Base-by-base conservation (phyloP, 768 basidiomycete genomes). In the Naganishia vishniacii region DNA sequence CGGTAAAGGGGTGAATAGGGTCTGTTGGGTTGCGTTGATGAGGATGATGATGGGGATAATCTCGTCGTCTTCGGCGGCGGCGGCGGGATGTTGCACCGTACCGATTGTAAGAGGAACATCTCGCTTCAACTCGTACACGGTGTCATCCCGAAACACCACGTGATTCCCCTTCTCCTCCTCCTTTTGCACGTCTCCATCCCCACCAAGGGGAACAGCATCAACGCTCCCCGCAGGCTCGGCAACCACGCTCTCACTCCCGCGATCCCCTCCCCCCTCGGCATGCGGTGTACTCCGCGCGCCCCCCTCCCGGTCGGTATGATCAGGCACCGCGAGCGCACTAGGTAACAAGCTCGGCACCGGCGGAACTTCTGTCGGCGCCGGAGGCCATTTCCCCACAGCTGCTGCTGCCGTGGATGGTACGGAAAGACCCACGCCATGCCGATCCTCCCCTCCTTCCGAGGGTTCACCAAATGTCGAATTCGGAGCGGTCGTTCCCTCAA, bases 301-400 rank as follows among this genome's bases (percentile, higher is more conserved):
- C 28, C 37, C 37, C n/a, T 40, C 53, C 23, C 18, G 7, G n/a
- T 18, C 23, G 20, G 11, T 34, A 26, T 12, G 34, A 45, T 28
- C 20, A 32, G 63, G 63, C 20, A 64, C 42, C 0, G 45, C 42
- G 4, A 32, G 41, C 16, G 56, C 63, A 26, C 32, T 44, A 9
- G 53, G 53, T 13, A 64, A 25, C 15, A 51, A 48, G 34, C 51
- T 58, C 18, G 63, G 63, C n/a, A 64, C 63, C 5, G 63, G n/a
- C 4, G 63, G 44, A 26, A 64, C 44, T 15, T 48, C 47, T 11
- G 63, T 64, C 1, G 63, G 63, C 26, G 63, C 56, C 8, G 63
- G 63, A 15, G 63, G 63, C 63, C 63, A 64, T 23, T 56, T 25
- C 20, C 49, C 3, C 4, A 26, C 25, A 20, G 37, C 12, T 29